These are phyloP conservation scores for Euphrasia arctica DNA, from an alignment of 305 asterid species.

Conservation along the genomic window DNA sequence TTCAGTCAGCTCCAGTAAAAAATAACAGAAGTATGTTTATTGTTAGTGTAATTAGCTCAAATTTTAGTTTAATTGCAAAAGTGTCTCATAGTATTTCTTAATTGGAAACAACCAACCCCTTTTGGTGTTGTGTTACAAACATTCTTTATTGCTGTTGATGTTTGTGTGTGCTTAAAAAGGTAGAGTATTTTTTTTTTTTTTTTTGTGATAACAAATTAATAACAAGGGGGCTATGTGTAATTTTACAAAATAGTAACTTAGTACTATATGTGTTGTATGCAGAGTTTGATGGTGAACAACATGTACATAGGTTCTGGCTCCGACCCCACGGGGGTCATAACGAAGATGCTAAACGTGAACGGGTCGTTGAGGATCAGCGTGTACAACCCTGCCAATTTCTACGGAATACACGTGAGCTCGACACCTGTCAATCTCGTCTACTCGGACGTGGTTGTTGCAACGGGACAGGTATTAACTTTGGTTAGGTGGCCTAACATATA, in stretches of 20 bases:
- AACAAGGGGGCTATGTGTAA: background rate
- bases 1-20: too few species aligned
- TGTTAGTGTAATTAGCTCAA: background rate
- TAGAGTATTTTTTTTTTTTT: too few species aligned
- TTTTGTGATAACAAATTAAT: background rate
- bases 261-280: slow-evolving; percentile 20
- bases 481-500: too few species aligned
- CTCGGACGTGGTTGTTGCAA: slow-evolving; percentile 70
- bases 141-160: background rate
- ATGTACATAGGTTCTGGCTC: slow-evolving; percentile 68
- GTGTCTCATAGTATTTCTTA: background rate
- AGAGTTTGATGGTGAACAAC: slow-evolving; percentile 76
- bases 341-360: slow-evolving; percentile 68
- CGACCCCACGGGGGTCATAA: slow-evolving; percentile 77
- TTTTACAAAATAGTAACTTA: background rate
- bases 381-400: slow-evolving; percentile 90
- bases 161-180: background rate
- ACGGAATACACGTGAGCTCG: slow-evolving; percentile 75
- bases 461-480: slow-evolving; percentile 55
- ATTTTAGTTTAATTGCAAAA: background rate
- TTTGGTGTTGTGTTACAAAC: background rate
- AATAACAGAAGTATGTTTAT: too few species aligned
- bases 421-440: slow-evolving; percentile 73
- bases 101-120: background rate
- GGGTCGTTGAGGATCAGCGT: slow-evolving; percentile 65